A percentile compares a stretch with the other conserved stretches of the same genome.
Conservation (phyloP, 2,329 filamentous ascomycete species). For the Beauveria sp. region DNA sequence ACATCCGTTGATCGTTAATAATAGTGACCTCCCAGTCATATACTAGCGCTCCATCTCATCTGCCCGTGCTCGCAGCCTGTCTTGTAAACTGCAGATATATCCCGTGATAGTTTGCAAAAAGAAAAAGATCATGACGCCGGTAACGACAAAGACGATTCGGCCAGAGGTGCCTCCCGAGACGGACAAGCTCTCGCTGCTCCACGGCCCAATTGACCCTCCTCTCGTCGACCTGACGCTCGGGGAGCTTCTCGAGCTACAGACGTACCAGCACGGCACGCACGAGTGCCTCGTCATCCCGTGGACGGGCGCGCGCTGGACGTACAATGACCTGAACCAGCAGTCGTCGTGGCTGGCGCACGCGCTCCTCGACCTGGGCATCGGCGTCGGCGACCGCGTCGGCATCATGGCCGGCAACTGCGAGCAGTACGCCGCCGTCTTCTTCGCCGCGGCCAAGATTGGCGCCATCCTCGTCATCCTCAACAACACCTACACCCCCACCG, state of each 20-base stretch:
- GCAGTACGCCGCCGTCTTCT: conserved; percentile 73
- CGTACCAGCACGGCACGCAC: conserved; percentile 52
- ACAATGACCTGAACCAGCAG: conserved; percentile 56
- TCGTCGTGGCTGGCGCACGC: conserved; percentile 56
- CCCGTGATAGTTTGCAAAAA: neutral
- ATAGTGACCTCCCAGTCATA: neutral
- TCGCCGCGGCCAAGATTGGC: conserved; percentile 60
- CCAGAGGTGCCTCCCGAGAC: conserved; percentile 22
- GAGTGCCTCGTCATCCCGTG: conserved; percentile 69
- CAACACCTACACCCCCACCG: conserved; percentile 70
- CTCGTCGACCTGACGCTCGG: conserved; percentile 65
- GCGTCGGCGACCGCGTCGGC: conserved; percentile 61
- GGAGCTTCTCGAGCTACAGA: conserved; percentile 65
- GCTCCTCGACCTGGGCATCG: conserved; percentile 57
- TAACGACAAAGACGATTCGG: conserved; percentile 19
- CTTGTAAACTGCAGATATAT: neutral
- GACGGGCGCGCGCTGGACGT: conserved; percentile 69
- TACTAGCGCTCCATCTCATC: neutral
- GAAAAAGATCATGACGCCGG: neutral
- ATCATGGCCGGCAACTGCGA: conserved; percentile 75
- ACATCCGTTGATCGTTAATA: neutral
- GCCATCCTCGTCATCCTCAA: conserved; percentile 70
- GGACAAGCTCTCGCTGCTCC: conserved; percentile 50
- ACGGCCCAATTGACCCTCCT: conserved; percentile 61
- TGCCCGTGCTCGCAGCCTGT: neutral